These are phyloP conservation scores for Chrysoporthe deuterocubensis DNA, from an alignment of 2,329 filamentous ascomycete genomes.

Conservation along the genomic window DNA sequence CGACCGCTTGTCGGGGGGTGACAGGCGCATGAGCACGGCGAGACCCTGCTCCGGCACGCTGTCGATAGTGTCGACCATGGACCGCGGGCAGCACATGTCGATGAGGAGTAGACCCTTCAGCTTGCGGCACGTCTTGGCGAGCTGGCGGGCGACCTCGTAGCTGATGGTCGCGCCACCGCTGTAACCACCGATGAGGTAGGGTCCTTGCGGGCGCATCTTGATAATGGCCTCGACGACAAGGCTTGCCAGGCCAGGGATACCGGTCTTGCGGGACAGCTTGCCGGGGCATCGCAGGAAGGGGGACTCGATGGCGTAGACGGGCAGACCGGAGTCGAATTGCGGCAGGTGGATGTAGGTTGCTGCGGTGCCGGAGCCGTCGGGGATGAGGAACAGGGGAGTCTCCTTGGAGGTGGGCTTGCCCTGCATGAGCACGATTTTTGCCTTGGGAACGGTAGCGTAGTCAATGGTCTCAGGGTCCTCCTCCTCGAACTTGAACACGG, in stretches of 20 bases:
- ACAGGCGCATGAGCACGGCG: slow-evolving; percentile 21
- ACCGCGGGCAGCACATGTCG: slow-evolving; percentile 32
- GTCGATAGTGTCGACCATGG: slow-evolving; percentile 25
- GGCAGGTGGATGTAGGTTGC: slow-evolving; percentile 36
- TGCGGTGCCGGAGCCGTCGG: slow-evolving; percentile 36
- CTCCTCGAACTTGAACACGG: slow-evolving; percentile 25
- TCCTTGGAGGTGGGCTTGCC: slow-evolving; percentile 29
- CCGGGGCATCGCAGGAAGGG: slow-evolving; percentile 34
- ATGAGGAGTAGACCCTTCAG: slow-evolving; percentile 33
- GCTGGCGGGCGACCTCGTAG: slow-evolving; percentile 33
- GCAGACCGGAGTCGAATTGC: slow-evolving; percentile 30
- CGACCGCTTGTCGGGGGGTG: slow-evolving; percentile 19
- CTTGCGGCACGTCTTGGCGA: slow-evolving; percentile 28
- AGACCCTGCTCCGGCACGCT: slow-evolving; percentile 22
- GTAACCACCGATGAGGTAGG: slow-evolving; percentile 36
- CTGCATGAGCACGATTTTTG: slow-evolving; percentile 35
- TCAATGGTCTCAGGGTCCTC: slow-evolving; percentile 25
- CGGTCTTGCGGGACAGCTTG: slow-evolving; percentile 29
- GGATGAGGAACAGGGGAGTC: slow-evolving; percentile 36
- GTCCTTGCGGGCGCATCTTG: slow-evolving; percentile 31
- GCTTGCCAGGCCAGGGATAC: slow-evolving; percentile 29
- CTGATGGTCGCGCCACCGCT: slow-evolving; percentile 33
- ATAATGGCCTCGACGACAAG: slow-evolving; percentile 33
- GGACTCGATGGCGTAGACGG: slow-evolving; percentile 38
- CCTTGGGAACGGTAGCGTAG: slow-evolving; percentile 23